Conservation (phyloP, 176 grass and related monocot species). For the Oryza glaberrima region DNA sequence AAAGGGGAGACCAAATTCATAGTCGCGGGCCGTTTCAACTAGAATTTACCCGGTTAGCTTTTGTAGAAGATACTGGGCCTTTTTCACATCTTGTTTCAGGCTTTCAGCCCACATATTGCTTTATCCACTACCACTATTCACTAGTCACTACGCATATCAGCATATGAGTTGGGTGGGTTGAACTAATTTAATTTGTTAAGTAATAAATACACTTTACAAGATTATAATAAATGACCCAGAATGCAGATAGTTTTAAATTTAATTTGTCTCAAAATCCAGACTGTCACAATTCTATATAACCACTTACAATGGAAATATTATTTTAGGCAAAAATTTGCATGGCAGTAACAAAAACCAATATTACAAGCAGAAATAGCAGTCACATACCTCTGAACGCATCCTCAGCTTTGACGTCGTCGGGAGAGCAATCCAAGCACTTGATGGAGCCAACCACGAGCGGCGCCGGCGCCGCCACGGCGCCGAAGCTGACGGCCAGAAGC, state of each 20-base stretch:
- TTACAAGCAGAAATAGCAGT: no score
- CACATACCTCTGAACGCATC: constrained; percentile 47
- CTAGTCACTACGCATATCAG: background rate
- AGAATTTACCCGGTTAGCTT: background rate
- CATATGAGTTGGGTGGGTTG: background rate
- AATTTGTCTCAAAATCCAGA: background rate
- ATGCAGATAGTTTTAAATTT: background rate
- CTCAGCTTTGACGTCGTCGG: constrained; percentile 32
- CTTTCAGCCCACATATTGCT: background rate
- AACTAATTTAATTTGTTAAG: background rate
- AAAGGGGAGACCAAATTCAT: background rate
- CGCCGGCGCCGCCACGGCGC: background rate
- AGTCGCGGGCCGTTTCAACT: background rate
- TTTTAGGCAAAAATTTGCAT: background rate
- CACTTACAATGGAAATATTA: no score
- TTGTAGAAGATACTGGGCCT: background rate
- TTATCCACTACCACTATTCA: background rate
- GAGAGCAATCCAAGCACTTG: constrained; percentile 56
- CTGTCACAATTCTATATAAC: background rate
- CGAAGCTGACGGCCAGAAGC: constrained; percentile 35
- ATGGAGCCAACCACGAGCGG: constrained; percentile 43
- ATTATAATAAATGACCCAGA: background rate
- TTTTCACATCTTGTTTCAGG: background rate
- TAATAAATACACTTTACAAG: background rate
- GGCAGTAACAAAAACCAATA: background rate